Base-by-base conservation (phyloP, 805 yeast genomes). In the Kregervanrija delftensis region DNA sequence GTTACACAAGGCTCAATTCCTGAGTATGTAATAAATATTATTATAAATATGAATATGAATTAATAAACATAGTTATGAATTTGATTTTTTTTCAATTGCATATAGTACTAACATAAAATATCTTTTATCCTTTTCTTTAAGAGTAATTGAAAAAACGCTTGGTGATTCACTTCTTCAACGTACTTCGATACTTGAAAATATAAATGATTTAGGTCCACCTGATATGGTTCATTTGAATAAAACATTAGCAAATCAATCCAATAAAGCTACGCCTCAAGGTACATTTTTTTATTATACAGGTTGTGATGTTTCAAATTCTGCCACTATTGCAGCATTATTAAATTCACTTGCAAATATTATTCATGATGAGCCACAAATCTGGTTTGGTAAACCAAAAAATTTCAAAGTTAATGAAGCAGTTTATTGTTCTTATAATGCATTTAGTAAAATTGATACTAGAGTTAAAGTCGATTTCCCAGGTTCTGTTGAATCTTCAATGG, bases 401-500 rank as follows among this genome's bases (percentile, higher is more conserved):
- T 85, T 79, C 74, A 80, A 77, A 53, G 86, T 86, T 10, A 76
- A 79, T n/a, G 77, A 81, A 56, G 79, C 86, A 39, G 76, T 84
- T 0, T 82, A 81, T 56, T 81, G 86, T 40, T 66, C 81, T 11
- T 83, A 77, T 66, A 83, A 83, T 59, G 67, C 73, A 8, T 66
- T 83, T 57, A 72, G 81, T 31, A 76, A 69, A 56, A 73, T 77
- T 37, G 95, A 86, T 59, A 77, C 83, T 61, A 69, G 86, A 38
- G 87, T 86, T 22, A 74, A 79, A 1, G 87, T 83, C 31, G 83
- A 78, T 48, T 74, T 85, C 39, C 93, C 95, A 1, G 95, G 95
- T 16, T 73, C 77, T 43, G 83, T 83, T 28, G 79, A 76, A 44
- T 74, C 79, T 28, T 66, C 66, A 38, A 70, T 77, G 22, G 66